Evolutionary conservation across 2,329 filamentous ascomycete genomes (phyloP), one percentile per base, ranked within the genome.

Genomic region (Fusarium nelsonii): DNA sequence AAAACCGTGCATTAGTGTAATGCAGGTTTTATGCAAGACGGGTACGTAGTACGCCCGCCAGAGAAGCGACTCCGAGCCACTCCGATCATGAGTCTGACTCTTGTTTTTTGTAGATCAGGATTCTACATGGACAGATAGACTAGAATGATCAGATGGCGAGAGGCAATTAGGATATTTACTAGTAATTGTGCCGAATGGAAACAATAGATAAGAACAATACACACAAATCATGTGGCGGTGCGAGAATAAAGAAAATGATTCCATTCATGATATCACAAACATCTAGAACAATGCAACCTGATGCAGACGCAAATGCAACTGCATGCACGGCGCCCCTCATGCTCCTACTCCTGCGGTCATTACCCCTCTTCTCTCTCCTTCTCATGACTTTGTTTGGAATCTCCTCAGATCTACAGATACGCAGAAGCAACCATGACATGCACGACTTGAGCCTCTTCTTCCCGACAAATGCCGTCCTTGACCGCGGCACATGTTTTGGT

Each of bases 391-490:
- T 41, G 30, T 54, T 63, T 63, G 63, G 64, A 63, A 68, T 58
- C 64, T 63, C 64, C 58, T 52, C 45, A 36, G 41, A 43, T n/a
- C 37, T 20, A 15, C 26, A 12, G 14, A 9, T 20, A 30, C 15
- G 20, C 39, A 9, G n/a, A 15, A 28, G 16, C 15, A 44, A 44
- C 20, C n/a, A 23, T 33, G 39, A 33, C 36, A 39, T 37, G 34
- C 20, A 39, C 45, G 51, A 20, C 45, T 69, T 63, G 56, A 64
- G 49, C 67, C 67, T 70, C 58, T 32, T 68, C 67, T 70, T 68
- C 67, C 67, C 67, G 67, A 70, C 50, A 70, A 64, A 64, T 70
- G 67, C 67, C 67, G 67, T 46, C 33, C 37, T 43, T 55, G 18
- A 54, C 63, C 26, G 40, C 63, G 56, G 63, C 56, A 66, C 36